Conservation (phyloP, 2,329 filamentous ascomycete species). For the Leptodontidium sp. region DNA sequence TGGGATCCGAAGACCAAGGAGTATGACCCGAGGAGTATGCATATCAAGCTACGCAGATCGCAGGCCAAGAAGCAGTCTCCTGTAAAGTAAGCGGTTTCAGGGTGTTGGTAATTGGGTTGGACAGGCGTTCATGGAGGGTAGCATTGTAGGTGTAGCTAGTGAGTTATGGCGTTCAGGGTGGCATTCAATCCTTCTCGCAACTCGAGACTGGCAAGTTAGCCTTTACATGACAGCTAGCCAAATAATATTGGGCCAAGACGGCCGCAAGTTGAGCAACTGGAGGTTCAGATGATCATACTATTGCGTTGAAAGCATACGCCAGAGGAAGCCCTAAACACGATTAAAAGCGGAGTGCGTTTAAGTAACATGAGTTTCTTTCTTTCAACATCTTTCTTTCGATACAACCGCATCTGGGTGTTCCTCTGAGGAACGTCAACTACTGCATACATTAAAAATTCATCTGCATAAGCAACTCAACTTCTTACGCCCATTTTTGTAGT, state of each 20-base stretch:
- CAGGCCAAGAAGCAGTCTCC: constrained; percentile 52
- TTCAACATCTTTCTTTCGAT: too few species aligned
- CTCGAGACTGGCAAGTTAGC: background rate
- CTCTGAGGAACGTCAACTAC: too few species aligned
- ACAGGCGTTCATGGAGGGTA: constrained; percentile 14
- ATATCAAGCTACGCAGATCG: constrained; percentile 54
- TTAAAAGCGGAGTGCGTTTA: too few species aligned
- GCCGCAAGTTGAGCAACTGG: background rate
- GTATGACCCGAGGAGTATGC: constrained; percentile 46
- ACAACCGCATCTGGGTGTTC: too few species aligned
- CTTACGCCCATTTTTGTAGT: too few species aligned
- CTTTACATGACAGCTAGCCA: background rate
- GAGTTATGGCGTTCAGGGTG: background rate
- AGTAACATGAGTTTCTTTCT: too few species aligned
- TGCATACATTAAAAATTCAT: too few species aligned
- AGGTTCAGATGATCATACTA: too few species aligned
- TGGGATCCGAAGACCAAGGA: constrained; percentile 63
- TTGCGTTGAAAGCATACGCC: too few species aligned
- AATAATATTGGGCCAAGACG: background rate
- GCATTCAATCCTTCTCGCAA: background rate
- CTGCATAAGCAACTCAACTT: too few species aligned
- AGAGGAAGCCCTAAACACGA: too few species aligned
- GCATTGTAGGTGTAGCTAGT: constrained; percentile 18
- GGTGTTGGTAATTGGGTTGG: background rate
- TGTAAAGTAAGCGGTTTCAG: background rate